A percentile compares a stretch with the other conserved stretches of the same genome.
Conservation (phyloP, 108 stramenopile species). For the Asterionellopsis glacialis region DNA sequence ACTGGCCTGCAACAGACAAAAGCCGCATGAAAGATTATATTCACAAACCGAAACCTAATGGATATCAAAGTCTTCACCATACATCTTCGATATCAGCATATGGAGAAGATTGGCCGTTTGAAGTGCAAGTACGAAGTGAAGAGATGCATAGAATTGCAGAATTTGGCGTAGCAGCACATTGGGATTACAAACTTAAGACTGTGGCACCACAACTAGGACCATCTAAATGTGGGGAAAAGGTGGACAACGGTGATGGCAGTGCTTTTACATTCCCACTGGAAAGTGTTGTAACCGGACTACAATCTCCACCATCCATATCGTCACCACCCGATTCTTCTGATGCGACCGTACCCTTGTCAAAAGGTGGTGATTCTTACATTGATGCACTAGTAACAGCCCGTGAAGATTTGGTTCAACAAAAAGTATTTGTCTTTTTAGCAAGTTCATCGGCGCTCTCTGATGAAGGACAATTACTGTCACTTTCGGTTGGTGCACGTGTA, state of each 20-base stretch:
- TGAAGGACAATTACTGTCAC: slow-evolving; percentile 38
- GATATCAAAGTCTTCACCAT: slow-evolving; percentile 90
- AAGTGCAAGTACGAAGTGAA: slow-evolving; percentile 81
- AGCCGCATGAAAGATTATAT: slow-evolving; percentile 83
- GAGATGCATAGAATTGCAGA: slow-evolving; percentile 87
- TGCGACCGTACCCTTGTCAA: neutral
- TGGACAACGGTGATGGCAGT: neutral
- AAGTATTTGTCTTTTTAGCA: slow-evolving; percentile 67
- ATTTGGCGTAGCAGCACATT: slow-evolving; percentile 85
- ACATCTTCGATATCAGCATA: slow-evolving; percentile 48
- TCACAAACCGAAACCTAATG: slow-evolving; percentile 79
- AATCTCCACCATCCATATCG: slow-evolving; percentile 8
- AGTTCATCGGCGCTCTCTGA: slow-evolving; percentile 32
- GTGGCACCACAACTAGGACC: neutral
- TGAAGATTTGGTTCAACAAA: slow-evolving; percentile 24
- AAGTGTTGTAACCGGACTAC: slow-evolving; percentile 3
- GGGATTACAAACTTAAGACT: slow-evolving; percentile 59
- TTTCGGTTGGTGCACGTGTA: slow-evolving; percentile 25
- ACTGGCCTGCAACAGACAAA: slow-evolving; percentile 50
- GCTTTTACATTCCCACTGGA: neutral
- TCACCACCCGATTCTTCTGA: neutral
- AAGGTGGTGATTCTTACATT: slow-evolving; percentile 29
- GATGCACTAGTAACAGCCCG: slow-evolving; percentile 46
- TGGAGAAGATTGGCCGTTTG: slow-evolving; percentile 71
- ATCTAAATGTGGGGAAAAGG: slow-evolving; percentile 7